Percentiles rank a stretch among this genome's conserved stretches.
Evolutionary conservation across 2,329 filamentous ascomycete species (phyloP).

Genomic region (Fusarium vanettenii): DNA sequence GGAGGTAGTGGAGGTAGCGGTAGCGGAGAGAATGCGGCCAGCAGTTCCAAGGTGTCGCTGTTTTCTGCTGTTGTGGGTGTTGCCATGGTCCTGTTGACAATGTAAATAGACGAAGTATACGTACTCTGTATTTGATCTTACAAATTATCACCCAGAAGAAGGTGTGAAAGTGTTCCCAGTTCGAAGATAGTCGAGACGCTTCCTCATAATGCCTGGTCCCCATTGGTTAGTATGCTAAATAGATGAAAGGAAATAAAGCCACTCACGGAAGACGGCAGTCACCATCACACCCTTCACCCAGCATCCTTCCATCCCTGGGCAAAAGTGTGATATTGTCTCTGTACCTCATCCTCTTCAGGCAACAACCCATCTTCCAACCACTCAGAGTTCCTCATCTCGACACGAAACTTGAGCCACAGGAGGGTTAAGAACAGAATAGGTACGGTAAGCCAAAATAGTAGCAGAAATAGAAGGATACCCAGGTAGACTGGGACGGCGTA

Average conservation of each 20-base stretch:
- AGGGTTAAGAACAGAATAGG: constrained; percentile 24
- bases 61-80: constrained; percentile 23
- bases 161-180: background rate
- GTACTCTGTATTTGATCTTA: constrained; percentile 1
- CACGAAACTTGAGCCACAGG: constrained; percentile 11
- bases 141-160: background rate
- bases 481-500: constrained; percentile 35
- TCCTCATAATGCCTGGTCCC: background rate
- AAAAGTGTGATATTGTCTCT: constrained; percentile 12
- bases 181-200: background rate
- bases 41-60: constrained; percentile 10
- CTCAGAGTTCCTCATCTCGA: constrained; percentile 16
- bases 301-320: background rate
- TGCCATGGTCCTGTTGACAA: constrained; percentile 27
- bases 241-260: background rate
- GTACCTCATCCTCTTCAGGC: constrained; percentile 18
- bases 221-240: background rate
- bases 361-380: constrained; percentile 26
- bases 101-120: constrained; percentile 26
- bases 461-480: constrained; percentile 20
- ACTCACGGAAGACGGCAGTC: background rate
- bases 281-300: background rate
- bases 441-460: constrained; percentile 33
- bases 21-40: constrained; percentile 12
- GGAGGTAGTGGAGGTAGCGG: constrained; percentile 4